These are phyloP conservation scores for Gymnopilus dilepis DNA, from an alignment of 768 basidiomycete species.

Conservation along the genomic window DNA sequence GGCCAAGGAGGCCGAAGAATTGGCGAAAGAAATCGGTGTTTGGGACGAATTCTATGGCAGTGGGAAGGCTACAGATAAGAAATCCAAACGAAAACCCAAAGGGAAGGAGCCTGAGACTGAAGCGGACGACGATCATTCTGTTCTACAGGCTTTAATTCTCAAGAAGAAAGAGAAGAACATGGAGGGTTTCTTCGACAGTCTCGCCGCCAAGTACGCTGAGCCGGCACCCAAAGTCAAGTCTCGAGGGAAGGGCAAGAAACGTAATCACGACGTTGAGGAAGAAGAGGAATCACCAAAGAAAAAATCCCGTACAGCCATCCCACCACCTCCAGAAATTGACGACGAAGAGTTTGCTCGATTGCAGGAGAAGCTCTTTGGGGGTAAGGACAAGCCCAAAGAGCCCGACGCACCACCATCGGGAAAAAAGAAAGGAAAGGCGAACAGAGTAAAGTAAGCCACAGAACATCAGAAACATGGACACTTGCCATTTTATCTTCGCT, in stretches of 20 bases:
- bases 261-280: conserved; percentile 46
- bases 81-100: conserved; percentile 52
- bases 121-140: conserved; percentile 66
- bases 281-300: conserved; percentile 55
- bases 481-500: too few species aligned
- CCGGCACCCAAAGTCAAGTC: conserved; percentile 45
- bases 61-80: conserved; percentile 68
- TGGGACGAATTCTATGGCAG: conserved; percentile 94
- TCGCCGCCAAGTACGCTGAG: conserved; percentile 76
- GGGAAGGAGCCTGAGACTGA: conserved; percentile 41
- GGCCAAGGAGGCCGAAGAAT: conserved; percentile 80
- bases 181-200: conserved; percentile 73
- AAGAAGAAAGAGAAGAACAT: conserved; percentile 71
- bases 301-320: conserved; percentile 47
- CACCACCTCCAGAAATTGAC: conserved; percentile 59
- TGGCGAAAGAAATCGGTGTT: conserved; percentile 87
- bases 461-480: neutral
- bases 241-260: conserved; percentile 61
- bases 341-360: conserved; percentile 69
- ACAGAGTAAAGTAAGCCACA: conserved; percentile 11
- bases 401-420: neutral
- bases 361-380: conserved; percentile 59
- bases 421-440: conserved; percentile 18
- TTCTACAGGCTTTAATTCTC: conserved; percentile 80
- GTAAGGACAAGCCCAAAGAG: conserved; percentile 15